Conservation (phyloP, 495 filamentous ascomycete genomes). For the Aspergillus campestris region DNA sequence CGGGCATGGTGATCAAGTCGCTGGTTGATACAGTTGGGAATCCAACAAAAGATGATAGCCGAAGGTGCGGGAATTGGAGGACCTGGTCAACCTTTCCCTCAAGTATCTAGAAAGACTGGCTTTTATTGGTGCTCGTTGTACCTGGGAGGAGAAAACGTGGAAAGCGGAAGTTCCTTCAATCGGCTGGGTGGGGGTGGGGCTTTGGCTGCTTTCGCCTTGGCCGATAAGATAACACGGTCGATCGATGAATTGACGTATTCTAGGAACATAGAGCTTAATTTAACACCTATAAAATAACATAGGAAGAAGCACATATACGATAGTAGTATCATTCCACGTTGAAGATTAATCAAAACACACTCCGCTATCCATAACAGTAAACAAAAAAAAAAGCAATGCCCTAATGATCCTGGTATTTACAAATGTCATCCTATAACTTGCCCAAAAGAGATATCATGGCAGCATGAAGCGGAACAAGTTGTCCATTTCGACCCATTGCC, state of each 20-base stretch:
- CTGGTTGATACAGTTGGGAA: not conserved
- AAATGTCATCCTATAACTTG: not conserved
- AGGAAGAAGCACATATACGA: not conserved
- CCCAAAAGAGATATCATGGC: slow-evolving; percentile 9
- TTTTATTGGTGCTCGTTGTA: too few species aligned
- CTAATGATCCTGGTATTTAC: slow-evolving; percentile 7
- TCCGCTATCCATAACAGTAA: slow-evolving; percentile 4
- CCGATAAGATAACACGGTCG: slow-evolving; percentile 16
- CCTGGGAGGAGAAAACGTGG: too few species aligned
- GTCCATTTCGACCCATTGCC: slow-evolving; percentile 96
- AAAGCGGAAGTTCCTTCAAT: too few species aligned
- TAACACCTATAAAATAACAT: not conserved
- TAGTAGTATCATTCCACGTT: not conserved
- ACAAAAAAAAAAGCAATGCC: not conserved
- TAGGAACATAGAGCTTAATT: not conserved
- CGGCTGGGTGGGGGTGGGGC: slow-evolving; percentile 2
- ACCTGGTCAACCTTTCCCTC: too few species aligned
- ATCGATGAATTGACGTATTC: slow-evolving; percentile 1
- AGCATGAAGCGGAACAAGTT: slow-evolving; percentile 69
- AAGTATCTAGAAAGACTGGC: too few species aligned
- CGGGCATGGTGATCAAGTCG: slow-evolving; percentile 20
- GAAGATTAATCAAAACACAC: not conserved
- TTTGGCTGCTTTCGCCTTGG: not conserved
- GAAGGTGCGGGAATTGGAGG: too few species aligned
- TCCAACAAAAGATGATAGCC: too few species aligned